phyloP scores from a whole-genome alignment of 2,329 filamentous ascomycete genomes.

The Alternaria angustiovoidea region DNA sequence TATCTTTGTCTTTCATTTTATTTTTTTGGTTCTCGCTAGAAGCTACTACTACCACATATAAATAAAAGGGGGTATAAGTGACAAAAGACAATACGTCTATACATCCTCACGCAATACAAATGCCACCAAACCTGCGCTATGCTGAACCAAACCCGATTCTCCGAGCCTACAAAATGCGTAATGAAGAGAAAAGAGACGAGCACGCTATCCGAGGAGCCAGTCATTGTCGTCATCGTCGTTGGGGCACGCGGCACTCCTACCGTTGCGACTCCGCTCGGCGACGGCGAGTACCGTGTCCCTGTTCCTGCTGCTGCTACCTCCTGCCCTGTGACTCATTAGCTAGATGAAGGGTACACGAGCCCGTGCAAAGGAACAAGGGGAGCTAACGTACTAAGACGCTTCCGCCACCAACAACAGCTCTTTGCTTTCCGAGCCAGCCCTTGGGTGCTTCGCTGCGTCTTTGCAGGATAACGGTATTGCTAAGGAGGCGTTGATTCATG shows the following conservation, averaged over 20 bases:
- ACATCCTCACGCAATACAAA: conserved; percentile 21
- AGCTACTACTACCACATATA: conserved; percentile 10
- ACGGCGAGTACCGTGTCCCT: background rate
- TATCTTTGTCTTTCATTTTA: background rate
- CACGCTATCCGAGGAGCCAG: conserved; percentile 5
- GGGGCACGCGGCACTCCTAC: background rate
- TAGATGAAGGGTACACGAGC: background rate
- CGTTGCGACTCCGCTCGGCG: background rate
- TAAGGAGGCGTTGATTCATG: conserved; percentile 78
- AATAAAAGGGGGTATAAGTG: conserved; percentile 23
- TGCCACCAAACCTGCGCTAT: conserved; percentile 21
- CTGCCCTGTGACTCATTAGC: conserved; percentile 11
- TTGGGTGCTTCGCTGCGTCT: conserved; percentile 76
- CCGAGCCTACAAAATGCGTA: conserved; percentile 12
- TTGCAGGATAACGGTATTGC: conserved; percentile 81
- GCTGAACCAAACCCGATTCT: conserved; percentile 19
- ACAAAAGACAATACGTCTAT: conserved; percentile 20
- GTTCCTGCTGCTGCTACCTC: conserved; percentile 3
- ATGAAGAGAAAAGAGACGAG: conserved; percentile 18
- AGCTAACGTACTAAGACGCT: conserved; percentile 30
- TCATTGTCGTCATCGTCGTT: background rate
- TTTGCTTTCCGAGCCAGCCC: conserved; percentile 86
- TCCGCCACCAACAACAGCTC: conserved; percentile 55
- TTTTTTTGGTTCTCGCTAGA: background rate
- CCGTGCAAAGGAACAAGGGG: conserved; percentile 1